A percentile compares a stretch with the other conserved stretches of the same genome.
Evolutionary conservation across 1,284 basidiomycete genomes (phyloP).

Genomic region (Cryptococcus sp.): DNA sequence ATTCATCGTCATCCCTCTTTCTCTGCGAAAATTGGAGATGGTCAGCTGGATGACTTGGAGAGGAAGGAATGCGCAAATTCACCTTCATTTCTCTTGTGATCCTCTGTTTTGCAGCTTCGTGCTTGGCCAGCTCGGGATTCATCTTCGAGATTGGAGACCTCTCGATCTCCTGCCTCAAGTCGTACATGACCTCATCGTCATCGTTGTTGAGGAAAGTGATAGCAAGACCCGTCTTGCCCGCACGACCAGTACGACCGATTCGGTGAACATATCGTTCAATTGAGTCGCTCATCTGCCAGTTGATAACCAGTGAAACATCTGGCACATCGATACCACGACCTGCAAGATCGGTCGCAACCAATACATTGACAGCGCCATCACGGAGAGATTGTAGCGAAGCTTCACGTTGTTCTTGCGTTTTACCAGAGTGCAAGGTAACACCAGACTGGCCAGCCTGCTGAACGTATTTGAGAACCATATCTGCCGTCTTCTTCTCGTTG

Average conservation of each 20-base stretch:
- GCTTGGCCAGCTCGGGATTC: constrained; percentile 78
- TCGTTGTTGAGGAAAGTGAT: constrained; percentile 95
- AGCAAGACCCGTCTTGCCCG: constrained; percentile 87
- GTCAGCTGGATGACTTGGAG: neutral
- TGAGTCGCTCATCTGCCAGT: constrained; percentile 93
- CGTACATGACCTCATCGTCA: constrained; percentile 95
- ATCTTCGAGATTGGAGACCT: constrained; percentile 92
- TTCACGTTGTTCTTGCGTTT: constrained; percentile 96
- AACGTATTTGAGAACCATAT: constrained; percentile 91
- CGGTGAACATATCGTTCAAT: constrained; percentile 89
- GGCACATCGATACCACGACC: constrained; percentile 98
- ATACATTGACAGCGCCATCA: constrained; percentile 74
- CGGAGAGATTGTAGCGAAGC: constrained; percentile 83
- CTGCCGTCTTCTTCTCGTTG: constrained; percentile 98
- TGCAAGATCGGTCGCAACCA: constrained; percentile 96
- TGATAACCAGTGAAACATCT: constrained; percentile 82
- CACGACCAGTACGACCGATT: constrained; percentile 96
- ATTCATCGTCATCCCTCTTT: constrained; percentile 22
- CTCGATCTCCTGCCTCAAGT: constrained; percentile 68
- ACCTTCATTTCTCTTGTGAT: constrained; percentile 85
- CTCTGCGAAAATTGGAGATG: constrained; percentile 8
- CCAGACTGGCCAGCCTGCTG: constrained; percentile 78
- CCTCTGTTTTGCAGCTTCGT: constrained; percentile 84
- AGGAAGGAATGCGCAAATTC: constrained; percentile 1
- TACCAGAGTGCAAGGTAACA: constrained; percentile 91